A percentile compares a stretch with the other conserved stretches of the same genome.
phyloP scores from a whole-genome alignment of 768 basidiomycete species.

The Collybiopsis luxurians region DNA sequence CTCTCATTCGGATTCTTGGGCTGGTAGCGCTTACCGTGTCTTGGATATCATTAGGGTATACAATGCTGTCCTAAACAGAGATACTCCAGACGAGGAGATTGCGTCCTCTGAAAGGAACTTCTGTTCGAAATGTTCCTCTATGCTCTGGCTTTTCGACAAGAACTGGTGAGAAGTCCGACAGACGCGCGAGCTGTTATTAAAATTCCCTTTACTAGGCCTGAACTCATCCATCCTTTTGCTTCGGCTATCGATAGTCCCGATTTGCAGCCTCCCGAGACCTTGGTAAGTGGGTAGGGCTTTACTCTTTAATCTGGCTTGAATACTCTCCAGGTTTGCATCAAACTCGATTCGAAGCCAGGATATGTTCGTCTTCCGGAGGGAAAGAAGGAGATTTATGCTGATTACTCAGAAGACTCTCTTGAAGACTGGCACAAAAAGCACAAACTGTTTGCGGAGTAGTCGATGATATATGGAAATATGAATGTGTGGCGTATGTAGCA shows the following conservation, averaged over 20 bases:
- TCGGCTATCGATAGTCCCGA: conserved; percentile 62
- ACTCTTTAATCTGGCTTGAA: not conserved
- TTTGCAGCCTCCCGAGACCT: conserved; percentile 45
- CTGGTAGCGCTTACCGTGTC: not conserved
- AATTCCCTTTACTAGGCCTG: no score
- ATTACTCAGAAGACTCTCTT: conserved; percentile 43
- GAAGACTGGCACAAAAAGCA: conserved; percentile 63
- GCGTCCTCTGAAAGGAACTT: conserved; percentile 61
- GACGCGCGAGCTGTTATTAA: no score
- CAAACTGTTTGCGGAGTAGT: conserved; percentile 35
- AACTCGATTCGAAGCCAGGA: conserved; percentile 47
- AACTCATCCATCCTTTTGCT: conserved; percentile 65
- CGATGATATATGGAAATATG: no score
- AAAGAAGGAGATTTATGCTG: conserved; percentile 41
- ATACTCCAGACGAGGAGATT: conserved; percentile 42
- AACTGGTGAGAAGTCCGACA: conserved; percentile 55
- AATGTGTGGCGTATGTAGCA: no score
- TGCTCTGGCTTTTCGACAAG: conserved; percentile 65
- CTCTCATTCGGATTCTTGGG: not conserved
- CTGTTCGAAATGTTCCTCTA: conserved; percentile 59
- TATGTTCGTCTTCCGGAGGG: conserved; percentile 67
- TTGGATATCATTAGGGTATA: conserved; percentile 42
- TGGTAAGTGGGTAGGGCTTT: conserved; percentile 35
- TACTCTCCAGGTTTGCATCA: conserved; percentile 40
- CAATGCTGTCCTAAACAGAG: conserved; percentile 59